A percentile compares a stretch with the other conserved stretches of the same genome.
These are phyloP conservation scores for Avena insularis DNA, from an alignment of 176 grass and related monocot genomes.

Conservation along the genomic window DNA sequence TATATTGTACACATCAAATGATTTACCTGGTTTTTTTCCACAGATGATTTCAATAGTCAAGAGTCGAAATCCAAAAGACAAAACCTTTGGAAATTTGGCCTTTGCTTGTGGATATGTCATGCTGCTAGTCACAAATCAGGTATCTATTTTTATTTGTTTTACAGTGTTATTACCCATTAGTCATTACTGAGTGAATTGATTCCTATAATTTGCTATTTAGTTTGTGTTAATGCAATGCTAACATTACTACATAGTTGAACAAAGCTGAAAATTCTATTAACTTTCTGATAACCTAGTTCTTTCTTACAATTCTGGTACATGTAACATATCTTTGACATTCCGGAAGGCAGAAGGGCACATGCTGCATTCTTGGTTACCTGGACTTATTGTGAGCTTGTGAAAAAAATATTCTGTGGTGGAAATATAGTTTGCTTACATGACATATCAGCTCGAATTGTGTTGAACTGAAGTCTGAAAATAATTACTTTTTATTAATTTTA, in stretches of 20 bases:
- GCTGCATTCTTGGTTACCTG: constrained; percentile 12
- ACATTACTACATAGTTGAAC: background rate
- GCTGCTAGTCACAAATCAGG: constrained; percentile 56
- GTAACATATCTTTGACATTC: background rate
- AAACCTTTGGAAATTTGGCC: constrained; percentile 52
- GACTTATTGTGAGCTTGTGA: background rate
- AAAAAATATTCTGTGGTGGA: background rate
- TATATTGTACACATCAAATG: constrained; percentile 28
- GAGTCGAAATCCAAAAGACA: constrained; percentile 58
- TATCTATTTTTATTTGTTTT: constrained; percentile 22
- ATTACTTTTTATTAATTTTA: constrained; percentile 6
- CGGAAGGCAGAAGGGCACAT: background rate
- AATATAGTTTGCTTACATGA: constrained; percentile 38
- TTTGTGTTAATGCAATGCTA: background rate
- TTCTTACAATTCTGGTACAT: background rate
- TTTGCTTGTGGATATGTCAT: constrained; percentile 66
- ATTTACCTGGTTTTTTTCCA: constrained; percentile 28
- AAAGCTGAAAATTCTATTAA: constrained; percentile 8
- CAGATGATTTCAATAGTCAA: constrained; percentile 67
- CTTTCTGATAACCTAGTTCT: constrained; percentile 12
- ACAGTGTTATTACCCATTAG: background rate
- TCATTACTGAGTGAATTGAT: constrained; percentile 11
- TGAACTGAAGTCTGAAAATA: background rate
- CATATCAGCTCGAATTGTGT: background rate
- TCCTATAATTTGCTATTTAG: background rate